Evolutionary conservation across 2,329 filamentous ascomycete genomes (phyloP), one percentile per base, ranked within the genome.

Genomic region (Botryotinia convoluta): DNA sequence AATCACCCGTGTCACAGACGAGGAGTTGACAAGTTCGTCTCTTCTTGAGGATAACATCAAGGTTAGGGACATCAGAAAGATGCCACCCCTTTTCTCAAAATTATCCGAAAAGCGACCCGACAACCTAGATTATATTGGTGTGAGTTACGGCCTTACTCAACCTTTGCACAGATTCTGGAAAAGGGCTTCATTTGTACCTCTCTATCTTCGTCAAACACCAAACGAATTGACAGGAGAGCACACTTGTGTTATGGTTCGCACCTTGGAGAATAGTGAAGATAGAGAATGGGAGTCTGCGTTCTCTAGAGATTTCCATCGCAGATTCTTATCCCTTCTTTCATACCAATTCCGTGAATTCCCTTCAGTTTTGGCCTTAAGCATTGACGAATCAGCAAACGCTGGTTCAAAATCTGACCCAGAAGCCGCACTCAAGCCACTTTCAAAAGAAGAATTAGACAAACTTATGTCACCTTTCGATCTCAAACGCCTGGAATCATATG

Each of bases 161-260:
- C 87, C 89, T 22, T 89, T 99, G 22, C 96, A 97, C 84, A 97
- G 93, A 80, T 99, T 99, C 86, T 99, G 96, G 96, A 97, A 98
- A 84, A 92, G 93, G 51, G 89, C 92, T 26, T 86, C 87, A 0
- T 99, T 98, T 81, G 89, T 91, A 3, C 96, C 96, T 0, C 93
- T 99, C 0, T 99, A 99, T 80, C 87, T 99, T 22, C 89, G 96
- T 48, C 96, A 99, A 84, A 99, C 97, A 3, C 87, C 96, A 69
- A 99, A 98, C 81, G 96, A 98, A 73, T 87, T 99, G 63, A 99
- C 97, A 0, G 96, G 96, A 72, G 96, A 99, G 83, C 96, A 99
- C 82, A 97, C 96, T 0, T 98, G 94, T 81, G 95, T 99, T 42
- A 99, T 99, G 97, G 87, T 99, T 67, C 90, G 94, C 73, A 92